Base-by-base conservation (phyloP, 208 protist genomes). In the Crithidia thermophila region DNA sequence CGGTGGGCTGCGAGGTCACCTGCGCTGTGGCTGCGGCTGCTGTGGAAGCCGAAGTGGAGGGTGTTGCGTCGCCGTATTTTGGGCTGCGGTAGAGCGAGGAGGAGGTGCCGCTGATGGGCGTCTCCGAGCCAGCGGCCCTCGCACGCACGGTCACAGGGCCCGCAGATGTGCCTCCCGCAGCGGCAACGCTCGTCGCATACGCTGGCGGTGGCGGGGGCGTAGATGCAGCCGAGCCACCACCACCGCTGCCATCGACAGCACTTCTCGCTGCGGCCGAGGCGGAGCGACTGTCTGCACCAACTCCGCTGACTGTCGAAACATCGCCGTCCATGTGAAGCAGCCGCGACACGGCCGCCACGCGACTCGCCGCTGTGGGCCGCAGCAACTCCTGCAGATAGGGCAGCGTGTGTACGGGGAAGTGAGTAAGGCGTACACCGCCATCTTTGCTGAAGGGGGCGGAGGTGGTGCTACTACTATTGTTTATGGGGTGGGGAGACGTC, bases 381-480 rank as follows among this genome's bases (percentile, higher is more conserved):
- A 75, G 50, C 4, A 75, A 33, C 43, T 75, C 61, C 28, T 65
- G 36, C 23, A 75, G 53, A 9, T 18, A 52, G 1, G 45, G 30
- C 27, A 75, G 61, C 3, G 46, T 64, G 20, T 65, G 27, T 5
- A 65, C 34, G 14, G 59, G 34, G 30, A 64, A 40, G 13, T 60
- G 63, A 3, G 52, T 39, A 28, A 75, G 37, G 8, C 34, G 0
- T 0, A 65, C 40, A 37, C 36, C 45, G 20, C 28, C 3, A 18
- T 14, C 37, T 11, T 25, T 27, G 23, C 14, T 61, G 40, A 40
- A 36, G 20, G 57, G 13, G 7, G 39, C 20, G 37, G 55, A 27
- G 37, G 53, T n/a, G 30, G 20, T 13, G n/a, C n/a, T n/a, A n/a
- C n/a, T n/a, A n/a, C n/a, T n/a, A n/a, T 5, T 3, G 55, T 20